A percentile compares a stretch with the other conserved stretches of the same genome.
These are phyloP conservation scores for Epichloe elymi DNA, from an alignment of 2,329 filamentous ascomycete species.

Conservation along the genomic window DNA sequence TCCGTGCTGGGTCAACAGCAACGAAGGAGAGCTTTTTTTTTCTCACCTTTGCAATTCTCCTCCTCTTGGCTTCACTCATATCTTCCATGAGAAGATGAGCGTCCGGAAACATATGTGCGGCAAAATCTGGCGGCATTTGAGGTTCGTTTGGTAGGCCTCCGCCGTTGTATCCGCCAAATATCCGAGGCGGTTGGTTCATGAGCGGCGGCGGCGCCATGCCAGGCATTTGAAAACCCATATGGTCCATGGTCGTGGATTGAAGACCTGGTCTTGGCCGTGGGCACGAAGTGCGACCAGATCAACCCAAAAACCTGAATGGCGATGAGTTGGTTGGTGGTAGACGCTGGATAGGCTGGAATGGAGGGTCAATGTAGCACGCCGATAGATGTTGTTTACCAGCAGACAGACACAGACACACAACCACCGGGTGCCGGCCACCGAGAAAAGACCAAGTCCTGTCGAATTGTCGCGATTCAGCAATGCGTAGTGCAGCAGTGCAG, in stretches of 20 bases:
- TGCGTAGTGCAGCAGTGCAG: too few relatives aligned
- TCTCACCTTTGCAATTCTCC: conserved; percentile 74
- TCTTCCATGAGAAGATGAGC: conserved; percentile 46
- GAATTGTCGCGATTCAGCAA: neutral
- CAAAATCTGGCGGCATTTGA: conserved; percentile 42
- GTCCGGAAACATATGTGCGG: conserved; percentile 47
- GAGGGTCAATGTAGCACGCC: too few relatives aligned
- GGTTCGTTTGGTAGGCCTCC: conserved; percentile 44
- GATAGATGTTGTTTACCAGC: too few relatives aligned
- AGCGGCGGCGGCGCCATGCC: conserved; percentile 41
- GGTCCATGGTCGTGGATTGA: conserved; percentile 22
- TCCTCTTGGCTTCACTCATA: conserved; percentile 71
- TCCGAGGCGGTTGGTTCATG: conserved; percentile 54
- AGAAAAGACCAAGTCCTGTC: neutral
- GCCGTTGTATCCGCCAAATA: conserved; percentile 50
- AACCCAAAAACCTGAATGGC: neutral
- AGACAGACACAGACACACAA: too few relatives aligned
- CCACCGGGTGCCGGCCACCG: too few relatives aligned
- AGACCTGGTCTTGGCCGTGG: neutral
- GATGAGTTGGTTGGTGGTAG: neutral
- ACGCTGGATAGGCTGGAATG: too few relatives aligned
- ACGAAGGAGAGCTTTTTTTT: neutral
- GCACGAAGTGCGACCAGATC: neutral
- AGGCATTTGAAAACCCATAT: conserved; percentile 46
- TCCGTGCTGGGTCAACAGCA: neutral